Percentiles rank a stretch among this genome's conserved stretches.
phyloP scores from a whole-genome alignment of 768 basidiomycete genomes.

The Sporobolomyces pararoseus region DNA sequence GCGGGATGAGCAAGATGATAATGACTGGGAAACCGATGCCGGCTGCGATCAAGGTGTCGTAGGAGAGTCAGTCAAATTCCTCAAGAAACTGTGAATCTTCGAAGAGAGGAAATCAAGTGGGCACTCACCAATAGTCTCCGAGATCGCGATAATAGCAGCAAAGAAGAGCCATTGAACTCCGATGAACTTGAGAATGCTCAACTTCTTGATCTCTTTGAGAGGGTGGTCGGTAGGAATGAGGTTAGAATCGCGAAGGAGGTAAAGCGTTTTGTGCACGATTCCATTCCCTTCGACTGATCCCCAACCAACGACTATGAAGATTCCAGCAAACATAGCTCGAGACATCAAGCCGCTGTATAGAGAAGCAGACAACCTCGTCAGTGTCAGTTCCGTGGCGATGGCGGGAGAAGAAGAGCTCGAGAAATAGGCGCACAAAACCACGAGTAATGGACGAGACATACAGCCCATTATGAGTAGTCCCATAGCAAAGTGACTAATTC shows the following conservation, averaged over 20 bases:
- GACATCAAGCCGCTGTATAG: slow-evolving; percentile 61
- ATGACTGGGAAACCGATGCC: slow-evolving; percentile 89
- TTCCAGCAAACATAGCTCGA: slow-evolving; percentile 53
- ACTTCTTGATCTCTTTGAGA: slow-evolving; percentile 67
- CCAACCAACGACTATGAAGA: slow-evolving; percentile 62
- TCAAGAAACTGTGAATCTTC: too few relatives aligned
- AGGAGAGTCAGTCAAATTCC: neutral
- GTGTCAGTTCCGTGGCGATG: neutral
- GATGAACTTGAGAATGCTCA: slow-evolving; percentile 68
- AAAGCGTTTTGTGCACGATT: slow-evolving; percentile 74
- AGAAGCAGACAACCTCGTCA: too few relatives aligned
- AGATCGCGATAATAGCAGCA: slow-evolving; percentile 81
- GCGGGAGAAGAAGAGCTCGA: neutral
- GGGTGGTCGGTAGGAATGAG: slow-evolving; percentile 65
- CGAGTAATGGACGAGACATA: slow-evolving; percentile 75
- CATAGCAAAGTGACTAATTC: slow-evolving; percentile 89
- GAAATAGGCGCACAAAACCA: slow-evolving; percentile 56
- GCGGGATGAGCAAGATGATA: slow-evolving; percentile 74
- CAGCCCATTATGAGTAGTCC: slow-evolving; percentile 61
- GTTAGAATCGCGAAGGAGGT: slow-evolving; percentile 67
- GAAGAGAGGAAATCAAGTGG: too few relatives aligned
- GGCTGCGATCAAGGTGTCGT: slow-evolving; percentile 52
- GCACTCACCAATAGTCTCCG: slow-evolving; percentile 73
- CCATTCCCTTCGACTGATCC: slow-evolving; percentile 76
- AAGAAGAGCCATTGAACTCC: slow-evolving; percentile 75